phyloP scores from a whole-genome alignment of 805 yeast species.

The Saturnispora ahearnii region DNA sequence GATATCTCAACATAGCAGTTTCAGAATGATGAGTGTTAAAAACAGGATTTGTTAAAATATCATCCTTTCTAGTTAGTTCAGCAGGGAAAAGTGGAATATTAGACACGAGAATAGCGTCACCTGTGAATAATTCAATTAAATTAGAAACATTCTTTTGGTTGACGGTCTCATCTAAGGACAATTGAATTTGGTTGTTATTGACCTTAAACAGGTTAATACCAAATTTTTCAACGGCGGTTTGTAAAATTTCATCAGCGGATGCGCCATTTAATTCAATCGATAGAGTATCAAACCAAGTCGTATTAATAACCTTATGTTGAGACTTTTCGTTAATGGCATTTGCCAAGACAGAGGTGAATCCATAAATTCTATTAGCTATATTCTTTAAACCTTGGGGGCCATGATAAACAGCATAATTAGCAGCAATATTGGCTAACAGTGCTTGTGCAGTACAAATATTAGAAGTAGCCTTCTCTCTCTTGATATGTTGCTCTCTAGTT shows the following conservation, averaged over 20 bases:
- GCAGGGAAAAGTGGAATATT: constrained; percentile 43
- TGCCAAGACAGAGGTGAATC: constrained; percentile 67
- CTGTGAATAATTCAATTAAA: constrained; percentile 55
- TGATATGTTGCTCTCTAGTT: constrained; percentile 97
- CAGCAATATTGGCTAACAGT: constrained; percentile 86
- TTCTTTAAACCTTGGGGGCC: constrained; percentile 79
- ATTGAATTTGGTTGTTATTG: constrained; percentile 49
- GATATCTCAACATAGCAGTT: constrained; percentile 87
- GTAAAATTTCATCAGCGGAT: constrained; percentile 47
- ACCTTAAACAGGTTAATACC: constrained; percentile 74
- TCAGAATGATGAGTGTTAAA: constrained; percentile 88
- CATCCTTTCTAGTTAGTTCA: constrained; percentile 46
- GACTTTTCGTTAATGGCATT: constrained; percentile 34
- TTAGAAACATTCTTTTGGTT: constrained; percentile 49
- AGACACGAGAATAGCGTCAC: constrained; percentile 18
- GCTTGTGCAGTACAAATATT: constrained; percentile 99
- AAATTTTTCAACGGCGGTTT: constrained; percentile 46
- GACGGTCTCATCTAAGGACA: constrained; percentile 90
- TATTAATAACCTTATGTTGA: constrained; percentile 44
- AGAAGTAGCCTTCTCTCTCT: constrained; percentile 95
- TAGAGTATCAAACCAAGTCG: constrained; percentile 68
- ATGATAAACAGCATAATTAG: constrained; percentile 93
- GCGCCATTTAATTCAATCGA: constrained; percentile 48
- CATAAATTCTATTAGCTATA: constrained; percentile 71
- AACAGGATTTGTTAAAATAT: constrained; percentile 59